Conservation (phyloP, 2,329 filamentous ascomycete genomes). For the Calycina herbarum region DNA sequence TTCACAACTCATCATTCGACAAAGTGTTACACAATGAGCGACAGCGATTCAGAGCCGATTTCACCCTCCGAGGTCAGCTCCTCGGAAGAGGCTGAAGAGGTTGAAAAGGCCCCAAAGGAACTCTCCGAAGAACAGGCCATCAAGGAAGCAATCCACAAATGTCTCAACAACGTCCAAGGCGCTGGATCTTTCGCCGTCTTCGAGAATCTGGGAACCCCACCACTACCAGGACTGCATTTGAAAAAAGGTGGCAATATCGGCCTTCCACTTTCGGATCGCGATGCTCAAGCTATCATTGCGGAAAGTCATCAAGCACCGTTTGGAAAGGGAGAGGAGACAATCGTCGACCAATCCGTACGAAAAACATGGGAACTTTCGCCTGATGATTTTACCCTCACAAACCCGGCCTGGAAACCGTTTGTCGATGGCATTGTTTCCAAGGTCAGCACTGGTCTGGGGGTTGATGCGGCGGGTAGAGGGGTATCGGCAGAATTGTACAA, state of each 20-base stretch:
- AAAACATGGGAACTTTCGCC: conserved; percentile 47
- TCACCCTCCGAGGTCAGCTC: not conserved
- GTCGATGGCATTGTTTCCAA: conserved; percentile 29
- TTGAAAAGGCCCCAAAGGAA: not conserved
- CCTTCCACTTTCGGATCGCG: conserved; percentile 30
- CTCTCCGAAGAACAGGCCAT: not conserved
- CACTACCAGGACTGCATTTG: conserved; percentile 31
- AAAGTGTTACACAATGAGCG: not conserved
- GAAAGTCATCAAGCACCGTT: conserved; percentile 38
- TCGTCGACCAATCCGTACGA: conserved; percentile 43
- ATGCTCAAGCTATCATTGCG: conserved; percentile 26
- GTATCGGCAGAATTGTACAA: conserved; percentile 46
- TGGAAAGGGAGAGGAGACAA: conserved; percentile 42
- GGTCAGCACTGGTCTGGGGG: conserved; percentile 38
- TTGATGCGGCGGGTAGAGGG: conserved; percentile 25
- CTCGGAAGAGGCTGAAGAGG: not conserved
- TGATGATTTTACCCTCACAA: conserved; percentile 41
- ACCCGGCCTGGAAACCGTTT: conserved; percentile 39
- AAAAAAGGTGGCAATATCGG: conserved; percentile 25
- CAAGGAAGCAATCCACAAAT: conserved; percentile 15
- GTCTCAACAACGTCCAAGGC: conserved; percentile 20
- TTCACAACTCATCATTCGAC: not conserved
- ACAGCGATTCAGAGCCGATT: not conserved
- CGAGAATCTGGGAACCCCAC: conserved; percentile 6
- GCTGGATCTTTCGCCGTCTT: conserved; percentile 21